A percentile compares a stretch with the other conserved stretches of the same genome.
Evolutionary conservation across 2,329 filamentous ascomycete species (phyloP).

Genomic region (Alternaria postmessia): DNA sequence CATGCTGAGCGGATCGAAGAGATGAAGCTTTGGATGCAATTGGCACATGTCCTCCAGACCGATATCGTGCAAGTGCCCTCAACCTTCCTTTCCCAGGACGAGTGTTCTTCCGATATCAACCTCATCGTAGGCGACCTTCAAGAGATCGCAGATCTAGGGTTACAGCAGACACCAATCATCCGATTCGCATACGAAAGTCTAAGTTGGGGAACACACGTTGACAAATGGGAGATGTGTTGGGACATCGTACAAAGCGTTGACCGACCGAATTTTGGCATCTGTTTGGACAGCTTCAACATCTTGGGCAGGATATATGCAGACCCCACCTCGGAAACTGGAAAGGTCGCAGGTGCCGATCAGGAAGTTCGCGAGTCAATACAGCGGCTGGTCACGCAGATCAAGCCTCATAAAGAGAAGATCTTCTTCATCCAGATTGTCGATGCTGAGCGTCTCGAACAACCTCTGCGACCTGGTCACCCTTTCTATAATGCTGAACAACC

Average conservation of each 20-base stretch:
- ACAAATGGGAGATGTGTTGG: conserved; percentile 78
- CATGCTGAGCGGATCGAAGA: conserved; percentile 68
- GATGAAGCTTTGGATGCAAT: conserved; percentile 72
- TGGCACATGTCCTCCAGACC: conserved; percentile 70
- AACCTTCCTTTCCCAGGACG: conserved; percentile 67
- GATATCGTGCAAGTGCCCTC: conserved; percentile 79
- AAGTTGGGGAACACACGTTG: conserved; percentile 73
- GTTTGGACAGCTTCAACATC: conserved; percentile 82
- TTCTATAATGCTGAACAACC: conserved; percentile 68
- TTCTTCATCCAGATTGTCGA: conserved; percentile 83
- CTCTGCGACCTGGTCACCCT: conserved; percentile 65
- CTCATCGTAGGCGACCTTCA: conserved; percentile 69
- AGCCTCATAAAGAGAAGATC: conserved; percentile 66
- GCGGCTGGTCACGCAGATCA: conserved; percentile 61
- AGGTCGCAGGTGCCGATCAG: conserved; percentile 62
- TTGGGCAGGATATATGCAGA: conserved; percentile 76
- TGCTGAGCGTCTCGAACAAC: conserved; percentile 68
- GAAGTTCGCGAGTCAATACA: conserved; percentile 64
- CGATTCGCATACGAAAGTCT: conserved; percentile 78
- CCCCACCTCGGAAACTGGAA: conserved; percentile 63
- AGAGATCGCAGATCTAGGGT: conserved; percentile 72
- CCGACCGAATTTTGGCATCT: conserved; percentile 76
- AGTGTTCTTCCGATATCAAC: conserved; percentile 61
- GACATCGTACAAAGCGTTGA: conserved; percentile 71
- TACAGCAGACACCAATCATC: conserved; percentile 63